Percentiles rank a stretch among this genome's conserved stretches.
Evolutionary conservation across 441 rosid genomes (phyloP).

Genomic region (Bocquillonia castaneifolia): DNA sequence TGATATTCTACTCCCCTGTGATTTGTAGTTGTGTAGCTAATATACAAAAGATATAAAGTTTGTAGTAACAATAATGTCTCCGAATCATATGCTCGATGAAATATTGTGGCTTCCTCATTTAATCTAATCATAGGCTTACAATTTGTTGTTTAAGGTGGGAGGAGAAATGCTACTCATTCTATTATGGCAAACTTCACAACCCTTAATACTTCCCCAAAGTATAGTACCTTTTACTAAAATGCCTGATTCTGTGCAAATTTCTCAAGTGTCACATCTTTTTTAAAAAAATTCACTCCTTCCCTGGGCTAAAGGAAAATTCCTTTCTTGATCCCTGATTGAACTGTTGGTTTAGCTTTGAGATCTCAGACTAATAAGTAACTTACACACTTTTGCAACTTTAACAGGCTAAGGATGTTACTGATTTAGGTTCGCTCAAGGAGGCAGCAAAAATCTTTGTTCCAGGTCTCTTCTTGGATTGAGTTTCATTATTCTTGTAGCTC

Average conservation of each 20-base stretch:
- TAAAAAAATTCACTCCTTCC: too few relatives aligned
- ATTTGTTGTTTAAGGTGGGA: background rate
- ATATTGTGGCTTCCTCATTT: too few relatives aligned
- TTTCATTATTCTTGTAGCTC: background rate
- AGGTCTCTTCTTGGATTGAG: slow-evolving; percentile 32
- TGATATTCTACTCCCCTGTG: background rate
- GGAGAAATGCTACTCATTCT: background rate
- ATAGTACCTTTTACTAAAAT: background rate
- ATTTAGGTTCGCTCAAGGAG: slow-evolving; percentile 74
- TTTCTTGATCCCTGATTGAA: background rate
- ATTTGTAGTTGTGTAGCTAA: background rate
- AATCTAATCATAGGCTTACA: too few relatives aligned
- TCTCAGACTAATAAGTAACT: slow-evolving; percentile 18
- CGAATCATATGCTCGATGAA: too few relatives aligned
- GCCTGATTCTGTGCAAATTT: background rate
- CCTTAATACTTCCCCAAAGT: background rate
- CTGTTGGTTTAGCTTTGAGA: background rate
- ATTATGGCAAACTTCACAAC: too few relatives aligned
- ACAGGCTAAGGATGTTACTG: slow-evolving; percentile 82
- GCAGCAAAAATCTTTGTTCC: slow-evolving; percentile 84
- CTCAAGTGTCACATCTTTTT: background rate
- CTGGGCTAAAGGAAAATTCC: background rate
- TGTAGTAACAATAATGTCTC: too few relatives aligned
- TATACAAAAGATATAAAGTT: background rate
- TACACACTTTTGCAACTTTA: slow-evolving; percentile 18